These are phyloP conservation scores for Yarrowia sp. DNA, from an alignment of 805 yeast species.

Conservation along the genomic window DNA sequence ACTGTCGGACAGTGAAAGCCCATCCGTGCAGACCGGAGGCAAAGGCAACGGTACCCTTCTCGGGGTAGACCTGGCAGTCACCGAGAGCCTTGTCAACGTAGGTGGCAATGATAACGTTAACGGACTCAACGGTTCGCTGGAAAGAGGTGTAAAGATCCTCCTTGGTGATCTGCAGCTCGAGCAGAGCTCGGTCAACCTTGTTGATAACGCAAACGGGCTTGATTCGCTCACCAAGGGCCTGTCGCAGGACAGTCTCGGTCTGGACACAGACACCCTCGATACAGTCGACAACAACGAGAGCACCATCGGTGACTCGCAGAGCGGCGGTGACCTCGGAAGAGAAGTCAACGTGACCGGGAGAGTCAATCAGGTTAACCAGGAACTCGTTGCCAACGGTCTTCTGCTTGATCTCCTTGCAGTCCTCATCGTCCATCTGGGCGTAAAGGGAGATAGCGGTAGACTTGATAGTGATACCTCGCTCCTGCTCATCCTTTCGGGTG, in stretches of 20 bases:
- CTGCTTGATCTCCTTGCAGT: slow-evolving; percentile 87
- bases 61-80: slow-evolving; percentile 98
- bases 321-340: slow-evolving; percentile 99
- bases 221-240: slow-evolving; percentile 98
- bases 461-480: slow-evolving; percentile 99
- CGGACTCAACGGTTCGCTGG: slow-evolving; percentile 99
- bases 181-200: slow-evolving; percentile 99
- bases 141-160: slow-evolving; percentile 99
- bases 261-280: slow-evolving; percentile 99
- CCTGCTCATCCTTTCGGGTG: slow-evolving; percentile 99
- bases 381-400: slow-evolving; percentile 89
- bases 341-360: slow-evolving; percentile 99
- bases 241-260: slow-evolving; percentile 99
- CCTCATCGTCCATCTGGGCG: slow-evolving; percentile 86
- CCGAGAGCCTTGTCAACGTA: slow-evolving; percentile 90
- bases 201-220: slow-evolving; percentile 98
- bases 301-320: slow-evolving; percentile 99
- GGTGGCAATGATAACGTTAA: slow-evolving; percentile 96
- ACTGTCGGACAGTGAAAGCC: slow-evolving; percentile 99
- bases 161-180: slow-evolving; percentile 98
- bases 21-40: slow-evolving; percentile 99
- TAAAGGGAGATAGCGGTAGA: slow-evolving; percentile 97
- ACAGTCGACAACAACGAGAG: slow-evolving; percentile 98
- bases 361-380: slow-evolving; percentile 97
- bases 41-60: slow-evolving; percentile 98